A percentile compares a stretch with the other conserved stretches of the same genome.
phyloP scores from a whole-genome alignment of 257 asterid species.

The Coffea eugenioides region DNA sequence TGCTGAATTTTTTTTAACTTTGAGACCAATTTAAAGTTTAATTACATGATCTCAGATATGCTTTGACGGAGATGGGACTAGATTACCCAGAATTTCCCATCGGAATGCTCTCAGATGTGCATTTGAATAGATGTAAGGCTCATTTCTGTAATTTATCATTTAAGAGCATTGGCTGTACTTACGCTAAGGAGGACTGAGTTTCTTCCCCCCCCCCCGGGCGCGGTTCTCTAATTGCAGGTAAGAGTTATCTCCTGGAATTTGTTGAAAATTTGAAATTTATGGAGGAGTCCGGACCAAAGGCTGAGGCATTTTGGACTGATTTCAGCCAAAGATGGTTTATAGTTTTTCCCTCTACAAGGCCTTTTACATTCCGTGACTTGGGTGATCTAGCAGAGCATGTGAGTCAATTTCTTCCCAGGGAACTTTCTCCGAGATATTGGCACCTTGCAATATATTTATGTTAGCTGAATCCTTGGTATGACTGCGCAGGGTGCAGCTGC shows the following conservation, averaged over 20 bases:
- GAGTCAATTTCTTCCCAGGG: slow-evolving; percentile 17
- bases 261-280: slow-evolving; percentile 25
- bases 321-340: slow-evolving; percentile 75
- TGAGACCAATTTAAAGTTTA: not conserved
- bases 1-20: not conserved
- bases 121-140: slow-evolving; percentile 61
- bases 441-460: not conserved
- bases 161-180: not conserved
- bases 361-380: slow-evolving; percentile 47
- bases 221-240: slow-evolving; percentile 44
- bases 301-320: slow-evolving; percentile 53
- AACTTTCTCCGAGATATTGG: not conserved
- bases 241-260: slow-evolving; percentile 43
- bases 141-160: not conserved
- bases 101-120: slow-evolving; percentile 71
- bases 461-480: not conserved
- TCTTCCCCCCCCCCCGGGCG: not conserved
- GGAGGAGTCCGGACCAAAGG: slow-evolving; percentile 28
- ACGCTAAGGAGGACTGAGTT: too few relatives aligned
- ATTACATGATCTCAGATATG: slow-evolving; percentile 46
- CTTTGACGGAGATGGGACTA: slow-evolving; percentile 79
- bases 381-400: slow-evolving; percentile 73
- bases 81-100: slow-evolving; percentile 77
- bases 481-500: slow-evolving; percentile 66
- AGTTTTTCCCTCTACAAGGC: slow-evolving; percentile 69